These are phyloP conservation scores for Candida xiaguanensis DNA, from an alignment of 805 yeast genomes.

Conservation along the genomic window DNA sequence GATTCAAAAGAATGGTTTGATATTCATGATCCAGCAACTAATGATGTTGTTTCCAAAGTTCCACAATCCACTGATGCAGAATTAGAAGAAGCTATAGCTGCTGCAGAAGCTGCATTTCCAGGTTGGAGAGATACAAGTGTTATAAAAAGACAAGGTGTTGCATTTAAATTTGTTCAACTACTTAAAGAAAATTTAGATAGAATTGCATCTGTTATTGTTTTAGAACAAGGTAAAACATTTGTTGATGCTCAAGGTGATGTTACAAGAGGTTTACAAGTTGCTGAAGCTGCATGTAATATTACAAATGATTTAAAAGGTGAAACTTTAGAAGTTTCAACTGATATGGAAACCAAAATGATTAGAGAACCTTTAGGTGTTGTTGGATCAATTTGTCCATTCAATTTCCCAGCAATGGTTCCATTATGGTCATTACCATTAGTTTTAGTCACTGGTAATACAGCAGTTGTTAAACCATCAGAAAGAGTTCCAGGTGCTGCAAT, in stretches of 20 bases:
- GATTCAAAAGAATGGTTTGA: slow-evolving; percentile 59
- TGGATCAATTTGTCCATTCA: slow-evolving; percentile 76
- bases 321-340: slow-evolving; percentile 62
- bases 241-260: slow-evolving; percentile 74
- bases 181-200: slow-evolving; percentile 65
- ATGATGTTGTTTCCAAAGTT: slow-evolving; percentile 59
- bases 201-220: slow-evolving; percentile 52
- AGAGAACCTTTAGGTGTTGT: slow-evolving; percentile 74
- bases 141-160: slow-evolving; percentile 68
- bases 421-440: slow-evolving; percentile 63
- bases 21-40: slow-evolving; percentile 74
- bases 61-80: slow-evolving; percentile 71
- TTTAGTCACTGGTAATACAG: slow-evolving; percentile 70
- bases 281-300: slow-evolving; percentile 67
- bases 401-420: slow-evolving; percentile 83
- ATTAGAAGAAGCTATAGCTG: slow-evolving; percentile 58
- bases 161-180: slow-evolving; percentile 64
- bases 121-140: slow-evolving; percentile 52
- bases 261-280: slow-evolving; percentile 72
- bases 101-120: slow-evolving; percentile 62
- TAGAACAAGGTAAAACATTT: slow-evolving; percentile 65
- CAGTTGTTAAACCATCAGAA: slow-evolving; percentile 60
- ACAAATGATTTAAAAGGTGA: slow-evolving; percentile 63
- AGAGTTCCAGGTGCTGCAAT: slow-evolving; percentile 80
- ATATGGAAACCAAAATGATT: slow-evolving; percentile 75